Evolutionary conservation across 2,329 filamentous ascomycete genomes (phyloP), one percentile per base, ranked within the genome.

Genomic region (Calonectria pteridis): DNA sequence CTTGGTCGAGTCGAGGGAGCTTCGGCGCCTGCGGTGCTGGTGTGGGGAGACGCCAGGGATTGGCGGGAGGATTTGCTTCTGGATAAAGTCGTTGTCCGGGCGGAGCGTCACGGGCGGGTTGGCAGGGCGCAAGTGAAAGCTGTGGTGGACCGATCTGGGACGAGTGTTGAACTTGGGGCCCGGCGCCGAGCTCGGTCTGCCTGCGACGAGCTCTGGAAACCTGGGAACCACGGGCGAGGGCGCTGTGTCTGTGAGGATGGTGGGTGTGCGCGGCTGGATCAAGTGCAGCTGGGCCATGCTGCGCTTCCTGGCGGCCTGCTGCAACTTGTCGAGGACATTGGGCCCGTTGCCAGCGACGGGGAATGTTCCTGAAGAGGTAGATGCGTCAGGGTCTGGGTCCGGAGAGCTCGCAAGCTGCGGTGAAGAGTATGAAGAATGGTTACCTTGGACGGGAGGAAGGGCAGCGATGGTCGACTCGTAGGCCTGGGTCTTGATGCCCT

Each of bases 311-410:
- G 75, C 79, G 35, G 78, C 79, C 53, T 75, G 75, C 6, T 81
- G 77, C 55, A 81, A 71, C 59, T 80, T 76, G 55, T 79, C 79
- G 49, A 81, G 67, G 23, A 80, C 64, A 50, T 77, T 80, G 23
- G 77, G 78, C 16, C 77, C 78, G 69, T 81, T 81, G 62, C 79
- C 79, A 43, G 79, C 72, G 49, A 81, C 77, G 1, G 79, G 79
- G 40, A 78, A 81, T 33, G 79, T 81, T 49, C 79, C 79, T 81
- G 55, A 26, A 37, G 55, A 16, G 33, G 55, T 26, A 40, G 55
- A 62, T 37, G 28, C 40, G 23, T 33, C 31, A 51, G 20, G 69
- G 72, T 46, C 72, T 65, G 35, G 20, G n/a, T 49, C 43, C 43
- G 37, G 40, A 67, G 46, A 49, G 33, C 46, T 58, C 51, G 55